These are phyloP conservation scores for Ogataea neopini DNA, from an alignment of 805 yeast genomes.

Conservation along the genomic window DNA sequence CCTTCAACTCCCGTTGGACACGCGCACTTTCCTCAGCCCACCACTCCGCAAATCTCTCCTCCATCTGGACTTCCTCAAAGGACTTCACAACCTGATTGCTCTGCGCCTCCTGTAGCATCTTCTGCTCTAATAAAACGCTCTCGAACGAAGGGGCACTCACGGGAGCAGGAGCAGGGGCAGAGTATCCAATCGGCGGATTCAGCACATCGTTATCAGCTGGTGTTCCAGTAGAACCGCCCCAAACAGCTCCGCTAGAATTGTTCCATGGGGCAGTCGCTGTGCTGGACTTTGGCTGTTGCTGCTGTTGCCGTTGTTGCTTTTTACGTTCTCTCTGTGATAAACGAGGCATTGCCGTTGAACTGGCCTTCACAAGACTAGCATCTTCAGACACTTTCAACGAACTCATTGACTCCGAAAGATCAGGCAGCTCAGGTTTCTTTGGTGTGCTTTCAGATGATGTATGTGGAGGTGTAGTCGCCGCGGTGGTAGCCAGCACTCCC, in stretches of 20 bases:
- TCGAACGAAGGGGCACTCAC: conserved; percentile 28
- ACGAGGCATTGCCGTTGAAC: conserved; percentile 41
- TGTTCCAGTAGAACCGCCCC: neutral
- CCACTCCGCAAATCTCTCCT: conserved; percentile 85
- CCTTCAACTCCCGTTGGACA: conserved; percentile 49
- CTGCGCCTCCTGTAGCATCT: conserved; percentile 30
- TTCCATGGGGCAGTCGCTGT: conserved; percentile 11
- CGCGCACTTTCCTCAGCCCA: conserved; percentile 78
- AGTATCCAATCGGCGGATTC: conserved; percentile 10
- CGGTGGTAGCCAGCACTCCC: conserved; percentile 7
- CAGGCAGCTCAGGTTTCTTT: neutral
- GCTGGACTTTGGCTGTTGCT: conserved; percentile 2
- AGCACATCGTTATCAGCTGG: neutral
- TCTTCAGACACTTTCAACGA: neutral
- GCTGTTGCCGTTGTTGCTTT: conserved; percentile 37
- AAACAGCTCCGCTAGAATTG: conserved; percentile 1
- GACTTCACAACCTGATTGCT: conserved; percentile 35
- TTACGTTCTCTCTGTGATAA: conserved; percentile 64
- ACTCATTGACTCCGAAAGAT: neutral
- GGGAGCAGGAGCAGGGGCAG: neutral
- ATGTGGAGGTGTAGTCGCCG: conserved; percentile 1
- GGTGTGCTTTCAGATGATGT: neutral
- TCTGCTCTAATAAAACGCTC: conserved; percentile 27
- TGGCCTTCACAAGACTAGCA: conserved; percentile 28
- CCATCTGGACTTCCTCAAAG: conserved; percentile 72